Evolutionary conservation across 2,329 filamentous ascomycete genomes (phyloP).

Genomic region (Diaporthe velutina): DNA sequence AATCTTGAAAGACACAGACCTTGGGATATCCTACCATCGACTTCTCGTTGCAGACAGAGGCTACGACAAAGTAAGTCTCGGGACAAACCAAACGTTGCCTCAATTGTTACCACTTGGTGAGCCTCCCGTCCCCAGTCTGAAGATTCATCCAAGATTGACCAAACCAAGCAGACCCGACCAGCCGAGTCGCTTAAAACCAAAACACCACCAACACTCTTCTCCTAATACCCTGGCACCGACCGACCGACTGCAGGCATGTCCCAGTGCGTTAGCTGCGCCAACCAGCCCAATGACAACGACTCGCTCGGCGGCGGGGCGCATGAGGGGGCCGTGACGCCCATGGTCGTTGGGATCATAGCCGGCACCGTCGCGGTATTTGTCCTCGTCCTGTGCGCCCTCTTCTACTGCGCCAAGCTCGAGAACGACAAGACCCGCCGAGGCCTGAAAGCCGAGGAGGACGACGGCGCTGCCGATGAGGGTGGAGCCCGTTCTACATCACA

Average conservation of each 20-base stretch:
- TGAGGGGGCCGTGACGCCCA: constrained; percentile 37
- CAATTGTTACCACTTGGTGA: background rate
- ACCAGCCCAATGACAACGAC: constrained; percentile 37
- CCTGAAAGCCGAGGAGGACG: constrained; percentile 11
- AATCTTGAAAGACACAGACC: background rate
- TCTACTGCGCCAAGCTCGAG: constrained; percentile 41
- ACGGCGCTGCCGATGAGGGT: background rate
- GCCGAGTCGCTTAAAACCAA: background rate
- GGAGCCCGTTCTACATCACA: background rate
- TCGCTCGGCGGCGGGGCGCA: constrained; percentile 36
- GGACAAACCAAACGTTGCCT: background rate
- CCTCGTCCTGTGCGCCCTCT: constrained; percentile 38
- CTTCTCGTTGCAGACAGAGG: no score
- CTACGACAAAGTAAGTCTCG: background rate
- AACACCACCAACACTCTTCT: background rate
- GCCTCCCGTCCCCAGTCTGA: background rate
- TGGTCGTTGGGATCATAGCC: constrained; percentile 38
- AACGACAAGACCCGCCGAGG: constrained; percentile 30
- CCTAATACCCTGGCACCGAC: background rate
- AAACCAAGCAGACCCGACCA: background rate
- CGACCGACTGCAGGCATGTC: constrained; percentile 27
- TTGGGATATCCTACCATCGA: background rate
- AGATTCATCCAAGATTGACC: background rate
- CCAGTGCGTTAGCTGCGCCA: constrained; percentile 39
- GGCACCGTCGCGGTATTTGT: constrained; percentile 38